phyloP scores from a whole-genome alignment of 2,329 filamentous ascomycete species.

The Claviceps capensis region DNA sequence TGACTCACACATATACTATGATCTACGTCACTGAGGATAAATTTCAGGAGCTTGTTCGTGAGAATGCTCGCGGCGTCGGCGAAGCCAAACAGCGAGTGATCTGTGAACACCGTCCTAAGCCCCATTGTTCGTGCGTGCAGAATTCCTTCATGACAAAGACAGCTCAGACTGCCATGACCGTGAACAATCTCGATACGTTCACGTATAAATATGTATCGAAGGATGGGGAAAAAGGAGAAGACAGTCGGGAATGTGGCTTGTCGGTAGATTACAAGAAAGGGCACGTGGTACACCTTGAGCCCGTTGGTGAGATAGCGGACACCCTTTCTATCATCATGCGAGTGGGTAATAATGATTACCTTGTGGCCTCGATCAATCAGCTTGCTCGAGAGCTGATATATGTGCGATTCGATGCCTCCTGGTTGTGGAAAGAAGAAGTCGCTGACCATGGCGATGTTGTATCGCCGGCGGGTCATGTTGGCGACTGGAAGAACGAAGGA shows the following conservation, averaged over 20 bases:
- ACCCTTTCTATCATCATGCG: constrained; percentile 80
- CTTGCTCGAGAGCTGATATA: constrained; percentile 94
- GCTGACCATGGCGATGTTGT: constrained; percentile 82
- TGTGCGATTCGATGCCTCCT: constrained; percentile 92
- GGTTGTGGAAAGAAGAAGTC: constrained; percentile 99
- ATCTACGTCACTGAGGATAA: constrained; percentile 89
- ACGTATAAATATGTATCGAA: constrained; percentile 87
- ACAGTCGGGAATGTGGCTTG: constrained; percentile 89
- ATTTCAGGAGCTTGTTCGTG: constrained; percentile 94
- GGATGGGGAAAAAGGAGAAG: constrained; percentile 97
- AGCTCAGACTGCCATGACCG: constrained; percentile 89
- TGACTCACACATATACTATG: constrained; percentile 98
- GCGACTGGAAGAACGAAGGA: constrained; percentile 9
- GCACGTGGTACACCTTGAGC: constrained; percentile 95
- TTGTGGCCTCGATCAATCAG: constrained; percentile 95
- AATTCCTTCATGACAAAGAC: constrained; percentile 86
- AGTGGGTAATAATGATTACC: constrained; percentile 94
- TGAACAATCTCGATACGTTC: constrained; percentile 96
- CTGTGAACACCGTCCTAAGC: constrained; percentile 86
- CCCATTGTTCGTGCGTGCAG: constrained; percentile 95
- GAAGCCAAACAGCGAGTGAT: constrained; percentile 95
- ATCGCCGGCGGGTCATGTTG: constrained; percentile 41
- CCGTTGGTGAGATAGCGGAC: constrained; percentile 94
- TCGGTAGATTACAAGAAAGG: constrained; percentile 91
- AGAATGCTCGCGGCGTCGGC: constrained; percentile 92